A percentile compares a stretch with the other conserved stretches of the same genome.
phyloP scores from a whole-genome alignment of 176 grass and related monocot genomes.

The Oryza glaberrima region DNA sequence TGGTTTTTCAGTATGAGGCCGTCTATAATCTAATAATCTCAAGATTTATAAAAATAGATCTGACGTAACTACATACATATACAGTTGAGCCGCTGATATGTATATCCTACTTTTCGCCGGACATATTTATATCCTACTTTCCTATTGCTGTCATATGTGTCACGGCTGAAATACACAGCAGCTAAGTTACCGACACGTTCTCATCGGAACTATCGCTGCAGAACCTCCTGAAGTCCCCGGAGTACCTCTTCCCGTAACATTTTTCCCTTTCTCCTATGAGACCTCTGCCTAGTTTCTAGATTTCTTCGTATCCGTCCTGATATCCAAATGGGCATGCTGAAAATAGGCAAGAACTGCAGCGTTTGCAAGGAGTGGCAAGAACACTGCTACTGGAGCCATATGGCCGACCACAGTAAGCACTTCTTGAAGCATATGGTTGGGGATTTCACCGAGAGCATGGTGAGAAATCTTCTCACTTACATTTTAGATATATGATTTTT shows the following conservation, averaged over 20 bases:
- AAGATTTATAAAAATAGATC: too few relatives aligned
- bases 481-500: neutral
- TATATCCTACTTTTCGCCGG: too few relatives aligned
- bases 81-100: too few relatives aligned
- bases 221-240: slow-evolving; percentile 11
- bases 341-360: slow-evolving; percentile 7
- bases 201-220: neutral
- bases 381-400: slow-evolving; percentile 59
- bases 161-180: too few relatives aligned
- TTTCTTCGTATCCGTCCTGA: neutral
- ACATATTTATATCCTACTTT: too few relatives aligned
- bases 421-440: slow-evolving; percentile 48
- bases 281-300: neutral
- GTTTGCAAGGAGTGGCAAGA: slow-evolving; percentile 40
- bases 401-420: slow-evolving; percentile 49
- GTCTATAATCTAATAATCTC: too few relatives aligned
- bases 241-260: neutral
- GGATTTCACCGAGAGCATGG: slow-evolving; percentile 52
- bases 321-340: neutral
- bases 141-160: too few relatives aligned
- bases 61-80: too few relatives aligned
- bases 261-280: neutral
- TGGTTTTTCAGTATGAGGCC: too few relatives aligned
- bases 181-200: neutral
- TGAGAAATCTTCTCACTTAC: slow-evolving; percentile 14